phyloP scores from a whole-genome alignment of 768 basidiomycete species.

The Candolleomyces eurysporus region DNA sequence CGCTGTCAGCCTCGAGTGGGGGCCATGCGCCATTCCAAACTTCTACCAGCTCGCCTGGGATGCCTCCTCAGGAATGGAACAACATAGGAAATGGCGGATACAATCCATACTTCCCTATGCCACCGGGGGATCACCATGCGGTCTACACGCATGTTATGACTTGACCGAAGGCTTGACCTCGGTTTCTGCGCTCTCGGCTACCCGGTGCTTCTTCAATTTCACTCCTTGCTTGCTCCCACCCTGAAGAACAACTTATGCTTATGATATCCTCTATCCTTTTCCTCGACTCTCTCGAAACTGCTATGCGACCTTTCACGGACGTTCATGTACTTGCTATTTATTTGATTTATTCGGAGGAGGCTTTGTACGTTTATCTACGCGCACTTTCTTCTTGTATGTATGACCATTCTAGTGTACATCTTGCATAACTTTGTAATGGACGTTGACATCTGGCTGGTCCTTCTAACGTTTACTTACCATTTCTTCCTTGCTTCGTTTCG shows the following conservation, averaged over 20 bases:
- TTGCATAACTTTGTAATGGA: constrained; percentile 7
- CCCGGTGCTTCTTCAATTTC: not conserved
- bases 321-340: not conserved
- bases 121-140: constrained; percentile 46
- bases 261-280: not conserved
- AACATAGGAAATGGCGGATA: constrained; percentile 54
- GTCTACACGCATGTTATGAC: constrained; percentile 60
- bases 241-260: not conserved
- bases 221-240: not conserved
- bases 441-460: constrained; percentile 8
- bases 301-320: not conserved
- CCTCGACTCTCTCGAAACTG: not conserved
- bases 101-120: constrained; percentile 68
- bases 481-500: not conserved
- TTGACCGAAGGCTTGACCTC: constrained; percentile 25
- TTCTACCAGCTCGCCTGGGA: constrained; percentile 39
- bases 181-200: not conserved
- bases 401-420: constrained; percentile 10
- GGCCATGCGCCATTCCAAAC: constrained; percentile 46
- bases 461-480: not conserved
- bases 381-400: constrained; percentile 15
- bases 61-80: constrained; percentile 63
- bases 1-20: constrained; percentile 46
- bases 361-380: constrained; percentile 10
- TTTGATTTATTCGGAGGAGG: constrained; percentile 1